Percentiles rank a stretch among this genome's conserved stretches.
phyloP scores from a whole-genome alignment of 2,329 filamentous ascomycete genomes.

The Fusarium stilboides region DNA sequence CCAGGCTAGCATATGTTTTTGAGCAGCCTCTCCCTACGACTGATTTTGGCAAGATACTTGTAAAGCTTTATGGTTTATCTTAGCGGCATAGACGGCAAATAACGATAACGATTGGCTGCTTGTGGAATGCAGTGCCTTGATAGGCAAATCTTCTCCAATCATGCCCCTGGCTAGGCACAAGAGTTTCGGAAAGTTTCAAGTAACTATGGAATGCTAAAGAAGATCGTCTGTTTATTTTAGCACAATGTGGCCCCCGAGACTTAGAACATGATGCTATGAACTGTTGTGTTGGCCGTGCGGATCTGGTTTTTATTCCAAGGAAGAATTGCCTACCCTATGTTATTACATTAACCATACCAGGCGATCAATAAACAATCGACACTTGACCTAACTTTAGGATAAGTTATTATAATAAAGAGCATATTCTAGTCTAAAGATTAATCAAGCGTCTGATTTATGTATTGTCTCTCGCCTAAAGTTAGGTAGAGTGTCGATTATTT shows the following conservation, averaged over 20 bases:
- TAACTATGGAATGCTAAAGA: neutral
- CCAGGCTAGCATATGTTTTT: constrained; percentile 1
- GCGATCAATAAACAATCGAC: too few species aligned
- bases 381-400: too few species aligned
- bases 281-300: neutral
- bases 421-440: too few species aligned
- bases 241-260: neutral
- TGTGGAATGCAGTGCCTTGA: neutral
- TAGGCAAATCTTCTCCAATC: neutral
- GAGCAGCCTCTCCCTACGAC: neutral
- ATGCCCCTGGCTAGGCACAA: neutral
- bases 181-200: neutral
- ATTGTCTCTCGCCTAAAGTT: too few species aligned
- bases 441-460: too few species aligned
- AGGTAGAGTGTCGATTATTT: too few species aligned
- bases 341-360: too few species aligned
- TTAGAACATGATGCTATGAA: neutral
- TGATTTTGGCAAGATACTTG: neutral
- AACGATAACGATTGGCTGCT: neutral
- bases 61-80: neutral
- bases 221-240: neutral
- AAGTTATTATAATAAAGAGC: too few species aligned
- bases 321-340: neutral
- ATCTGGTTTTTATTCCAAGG: neutral
- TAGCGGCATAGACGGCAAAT: neutral